A percentile compares a stretch with the other conserved stretches of the same genome.
These are phyloP conservation scores for Galerina sulciceps DNA, from an alignment of 768 basidiomycete genomes.

Conservation along the genomic window DNA sequence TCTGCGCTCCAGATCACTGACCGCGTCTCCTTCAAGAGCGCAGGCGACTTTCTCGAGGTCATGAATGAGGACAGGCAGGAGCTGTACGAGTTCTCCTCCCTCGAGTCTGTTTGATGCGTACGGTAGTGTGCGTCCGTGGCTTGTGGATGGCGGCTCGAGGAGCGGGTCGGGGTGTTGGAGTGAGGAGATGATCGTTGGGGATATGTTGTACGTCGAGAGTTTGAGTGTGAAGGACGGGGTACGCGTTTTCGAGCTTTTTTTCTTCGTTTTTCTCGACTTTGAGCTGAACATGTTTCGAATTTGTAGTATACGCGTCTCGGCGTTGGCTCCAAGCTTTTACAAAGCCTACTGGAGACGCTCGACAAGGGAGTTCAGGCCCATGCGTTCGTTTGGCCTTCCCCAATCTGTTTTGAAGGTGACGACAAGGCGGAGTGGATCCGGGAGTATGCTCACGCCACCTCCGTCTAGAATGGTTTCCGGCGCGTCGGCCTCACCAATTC, in stretches of 20 bases:
- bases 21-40: too few relatives aligned
- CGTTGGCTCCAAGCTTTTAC: slow-evolving; percentile 3
- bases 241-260: background rate
- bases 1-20: too few relatives aligned
- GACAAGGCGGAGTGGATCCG: background rate
- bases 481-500: slow-evolving; percentile 29
- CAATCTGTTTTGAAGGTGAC: background rate
- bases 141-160: slow-evolving; percentile 1
- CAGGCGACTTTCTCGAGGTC: too few relatives aligned
- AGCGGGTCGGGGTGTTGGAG: slow-evolving; percentile 14
- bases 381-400: slow-evolving; percentile 7
- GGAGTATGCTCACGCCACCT: background rate
- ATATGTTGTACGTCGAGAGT: slow-evolving; percentile 3
- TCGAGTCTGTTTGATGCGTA: slow-evolving; percentile 30
- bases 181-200: slow-evolving; percentile 4
- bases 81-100: slow-evolving; percentile 32
- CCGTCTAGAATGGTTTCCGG: slow-evolving; percentile 25
- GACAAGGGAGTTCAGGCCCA: background rate
- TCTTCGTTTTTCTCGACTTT: background rate
- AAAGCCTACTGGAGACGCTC: background rate
- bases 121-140: background rate
- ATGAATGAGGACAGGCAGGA: too few relatives aligned
- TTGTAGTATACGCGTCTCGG: slow-evolving; percentile 1
- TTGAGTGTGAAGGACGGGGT: background rate
- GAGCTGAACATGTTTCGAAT: background rate